These are phyloP conservation scores for Spinellus fusiger DNA, from an alignment of 192 early-diverging fungal genomes.

Conservation along the genomic window DNA sequence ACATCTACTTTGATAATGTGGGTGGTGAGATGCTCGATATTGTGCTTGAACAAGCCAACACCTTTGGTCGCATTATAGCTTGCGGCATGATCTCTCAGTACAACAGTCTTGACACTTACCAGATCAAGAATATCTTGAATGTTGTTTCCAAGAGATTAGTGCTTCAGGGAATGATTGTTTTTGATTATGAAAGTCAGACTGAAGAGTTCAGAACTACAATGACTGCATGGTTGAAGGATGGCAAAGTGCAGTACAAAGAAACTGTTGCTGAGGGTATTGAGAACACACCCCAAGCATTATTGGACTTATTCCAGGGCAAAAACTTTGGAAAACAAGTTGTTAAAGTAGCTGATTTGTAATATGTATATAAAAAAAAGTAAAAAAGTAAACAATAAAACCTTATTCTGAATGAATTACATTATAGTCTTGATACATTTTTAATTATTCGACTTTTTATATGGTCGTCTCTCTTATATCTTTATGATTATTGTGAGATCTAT, in stretches of 20 bases:
- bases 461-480: too few relatives aligned
- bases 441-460: too few relatives aligned
- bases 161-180: slow-evolving; percentile 62
- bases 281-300: slow-evolving; percentile 51
- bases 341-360: slow-evolving; percentile 44
- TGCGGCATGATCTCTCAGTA: slow-evolving; percentile 77
- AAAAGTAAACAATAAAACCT: too few relatives aligned
- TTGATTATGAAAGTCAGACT: slow-evolving; percentile 40
- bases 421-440: too few relatives aligned
- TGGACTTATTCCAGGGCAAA: slow-evolving; percentile 56
- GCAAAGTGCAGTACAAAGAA: slow-evolving; percentile 56
- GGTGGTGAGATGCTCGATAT: slow-evolving; percentile 77
- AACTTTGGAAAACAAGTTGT: slow-evolving; percentile 69
- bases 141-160: slow-evolving; percentile 51
- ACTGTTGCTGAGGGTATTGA: slow-evolving; percentile 61
- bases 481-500: too few relatives aligned
- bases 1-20: slow-evolving; percentile 85
- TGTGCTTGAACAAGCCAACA: slow-evolving; percentile 59
- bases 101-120: slow-evolving; percentile 39
- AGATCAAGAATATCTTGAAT: slow-evolving; percentile 49
- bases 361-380: too few relatives aligned
- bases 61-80: slow-evolving; percentile 58
- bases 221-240: slow-evolving; percentile 45
- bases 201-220: slow-evolving; percentile 55
- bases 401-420: too few relatives aligned